phyloP scores from a whole-genome alignment of 164 flowering plant genomes.

The Aristolochia contorta region DNA sequence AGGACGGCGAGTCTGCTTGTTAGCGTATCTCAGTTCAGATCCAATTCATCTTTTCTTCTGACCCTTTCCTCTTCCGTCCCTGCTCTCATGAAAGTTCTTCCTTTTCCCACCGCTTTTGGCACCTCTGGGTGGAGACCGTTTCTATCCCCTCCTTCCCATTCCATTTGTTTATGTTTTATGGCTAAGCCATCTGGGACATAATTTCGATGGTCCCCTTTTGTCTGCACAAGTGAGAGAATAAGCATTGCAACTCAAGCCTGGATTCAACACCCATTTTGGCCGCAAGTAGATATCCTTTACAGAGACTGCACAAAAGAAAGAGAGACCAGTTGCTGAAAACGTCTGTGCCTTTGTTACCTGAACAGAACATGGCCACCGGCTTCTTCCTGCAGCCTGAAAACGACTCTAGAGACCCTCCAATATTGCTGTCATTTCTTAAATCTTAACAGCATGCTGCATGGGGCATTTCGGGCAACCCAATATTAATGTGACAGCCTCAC shows the following conservation, averaged over 20 bases:
- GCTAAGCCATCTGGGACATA: no score
- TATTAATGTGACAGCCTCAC: no score
- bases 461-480: no score
- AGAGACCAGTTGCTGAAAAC: constrained; percentile 34
- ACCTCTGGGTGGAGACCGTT: not conserved
- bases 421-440: no score
- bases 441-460: no score
- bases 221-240: not conserved
- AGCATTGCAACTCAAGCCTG: constrained; percentile 5
- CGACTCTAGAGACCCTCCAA: no score
- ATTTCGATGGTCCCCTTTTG: not conserved
- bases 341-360: not conserved
- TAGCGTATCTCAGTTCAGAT: constrained; percentile 12
- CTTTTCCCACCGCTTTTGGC: not conserved
- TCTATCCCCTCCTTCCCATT: not conserved
- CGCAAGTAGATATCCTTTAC: constrained; percentile 21
- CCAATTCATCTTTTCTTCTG: constrained; percentile 3
- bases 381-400: no score
- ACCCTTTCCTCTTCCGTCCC: not conserved
- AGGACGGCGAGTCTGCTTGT: not conserved
- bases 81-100: constrained; percentile 2
- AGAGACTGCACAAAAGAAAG: constrained; percentile 30
- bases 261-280: constrained; percentile 18
- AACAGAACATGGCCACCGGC: no score
- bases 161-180: constrained; percentile 3